Conservation (phyloP, 1,139 yeast genomes). For the Yamadazyma pseudoaaseri region DNA sequence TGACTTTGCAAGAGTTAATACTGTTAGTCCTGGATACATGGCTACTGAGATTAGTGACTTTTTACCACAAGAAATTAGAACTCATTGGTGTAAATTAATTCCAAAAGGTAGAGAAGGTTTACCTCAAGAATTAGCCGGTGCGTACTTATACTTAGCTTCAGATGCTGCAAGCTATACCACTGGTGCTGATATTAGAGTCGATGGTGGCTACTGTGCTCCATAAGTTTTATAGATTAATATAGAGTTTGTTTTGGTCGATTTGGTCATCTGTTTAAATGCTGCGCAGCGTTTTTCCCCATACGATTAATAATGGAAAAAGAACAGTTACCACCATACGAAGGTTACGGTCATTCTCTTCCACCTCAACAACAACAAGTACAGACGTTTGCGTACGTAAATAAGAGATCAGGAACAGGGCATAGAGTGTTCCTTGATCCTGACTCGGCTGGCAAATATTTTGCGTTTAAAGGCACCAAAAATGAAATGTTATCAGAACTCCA, state of each 20-base stretch:
- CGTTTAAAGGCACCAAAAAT: background rate
- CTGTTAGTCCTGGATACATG: conserved; percentile 59
- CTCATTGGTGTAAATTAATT: conserved; percentile 36
- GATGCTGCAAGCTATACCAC: conserved; percentile 45
- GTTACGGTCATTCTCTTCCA: background rate
- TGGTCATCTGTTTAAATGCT: background rate
- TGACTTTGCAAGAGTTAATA: conserved; percentile 52
- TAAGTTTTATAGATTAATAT: conserved; percentile 5
- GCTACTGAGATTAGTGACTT: conserved; percentile 54
- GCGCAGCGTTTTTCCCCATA: background rate
- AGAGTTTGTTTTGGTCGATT: too few species aligned
- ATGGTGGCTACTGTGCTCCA: conserved; percentile 43
- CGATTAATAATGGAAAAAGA: background rate
- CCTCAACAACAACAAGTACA: background rate
- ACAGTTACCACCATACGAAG: background rate
- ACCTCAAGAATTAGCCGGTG: conserved; percentile 42
- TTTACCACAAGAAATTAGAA: conserved; percentile 32
- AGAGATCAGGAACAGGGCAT: background rate
- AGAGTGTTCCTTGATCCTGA: conserved; percentile 3
- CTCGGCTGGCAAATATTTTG: background rate
- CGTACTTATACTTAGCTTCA: conserved; percentile 41
- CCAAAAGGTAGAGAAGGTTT: conserved; percentile 44
- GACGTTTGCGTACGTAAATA: background rate
- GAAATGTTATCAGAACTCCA: conserved; percentile 3
- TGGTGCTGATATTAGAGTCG: conserved; percentile 47